These are phyloP conservation scores for Aegilops bicornis DNA, from an alignment of 176 grass and related monocot species.

Conservation along the genomic window DNA sequence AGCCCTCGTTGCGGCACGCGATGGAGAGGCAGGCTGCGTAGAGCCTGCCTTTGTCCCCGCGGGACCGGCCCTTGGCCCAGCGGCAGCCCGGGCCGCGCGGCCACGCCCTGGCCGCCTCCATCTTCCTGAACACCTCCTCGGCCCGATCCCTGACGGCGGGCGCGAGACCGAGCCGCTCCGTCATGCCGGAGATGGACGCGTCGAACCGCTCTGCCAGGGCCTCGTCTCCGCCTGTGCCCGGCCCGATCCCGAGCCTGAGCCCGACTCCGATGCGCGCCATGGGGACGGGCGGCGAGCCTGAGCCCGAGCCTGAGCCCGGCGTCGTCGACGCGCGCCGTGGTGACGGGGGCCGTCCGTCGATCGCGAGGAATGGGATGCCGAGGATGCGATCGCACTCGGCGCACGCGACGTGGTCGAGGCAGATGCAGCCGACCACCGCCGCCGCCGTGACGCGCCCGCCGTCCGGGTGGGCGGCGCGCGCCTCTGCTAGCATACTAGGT, in stretches of 20 bases:
- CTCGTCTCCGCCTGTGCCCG: background rate
- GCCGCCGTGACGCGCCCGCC: background rate
- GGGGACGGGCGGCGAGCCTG: background rate
- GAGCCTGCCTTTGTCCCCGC: too few relatives aligned
- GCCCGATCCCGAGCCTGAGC: background rate
- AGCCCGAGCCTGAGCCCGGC: background rate
- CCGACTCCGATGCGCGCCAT: too few relatives aligned
- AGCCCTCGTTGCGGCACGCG: too few relatives aligned
- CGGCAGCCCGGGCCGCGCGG: background rate
- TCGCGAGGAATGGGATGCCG: background rate
- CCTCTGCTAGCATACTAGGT: background rate
- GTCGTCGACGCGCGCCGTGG: background rate
- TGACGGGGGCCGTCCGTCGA: background rate
- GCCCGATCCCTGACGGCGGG: constrained; percentile 27
- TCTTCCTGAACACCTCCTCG: constrained; percentile 31
- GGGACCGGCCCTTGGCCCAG: background rate
- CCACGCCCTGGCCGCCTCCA: constrained; percentile 21
- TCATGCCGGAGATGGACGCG: constrained; percentile 30
- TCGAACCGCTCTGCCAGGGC: background rate
- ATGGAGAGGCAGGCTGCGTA: too few relatives aligned
- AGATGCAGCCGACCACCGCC: background rate
- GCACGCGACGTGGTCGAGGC: background rate
- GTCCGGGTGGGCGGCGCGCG: background rate
- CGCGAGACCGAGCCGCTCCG: constrained; percentile 31
- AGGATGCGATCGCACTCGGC: background rate